A percentile compares a stretch with the other conserved stretches of the same genome.
Evolutionary conservation across 495 filamentous ascomycete genomes (phyloP).

Genomic region (Emericellopsis terricola): DNA sequence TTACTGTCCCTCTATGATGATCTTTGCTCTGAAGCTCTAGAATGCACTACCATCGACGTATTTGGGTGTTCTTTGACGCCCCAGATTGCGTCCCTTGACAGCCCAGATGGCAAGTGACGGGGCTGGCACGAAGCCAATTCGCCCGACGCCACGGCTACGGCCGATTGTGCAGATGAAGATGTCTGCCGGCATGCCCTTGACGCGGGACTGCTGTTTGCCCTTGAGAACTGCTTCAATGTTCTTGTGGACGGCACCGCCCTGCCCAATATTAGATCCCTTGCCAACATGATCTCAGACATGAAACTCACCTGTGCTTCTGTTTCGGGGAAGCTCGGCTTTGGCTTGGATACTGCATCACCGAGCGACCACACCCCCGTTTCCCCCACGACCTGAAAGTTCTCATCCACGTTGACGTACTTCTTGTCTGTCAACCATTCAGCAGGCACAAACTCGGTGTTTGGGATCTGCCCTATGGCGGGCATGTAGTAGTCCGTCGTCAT

Average conservation of each 20-base stretch:
- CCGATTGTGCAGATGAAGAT: constrained; percentile 20
- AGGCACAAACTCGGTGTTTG: constrained; percentile 44
- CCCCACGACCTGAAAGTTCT: constrained; percentile 29
- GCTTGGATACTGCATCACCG: constrained; percentile 31
- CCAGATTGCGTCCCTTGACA: constrained; percentile 24
- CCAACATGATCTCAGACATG: neutral
- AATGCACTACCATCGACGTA: constrained; percentile 23
- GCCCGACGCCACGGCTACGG: constrained; percentile 19
- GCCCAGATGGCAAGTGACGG: constrained; percentile 20
- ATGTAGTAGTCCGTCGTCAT: constrained; percentile 40
- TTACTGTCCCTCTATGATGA: too few species aligned
- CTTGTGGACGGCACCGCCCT: constrained; percentile 23
- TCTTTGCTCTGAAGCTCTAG: too few species aligned
- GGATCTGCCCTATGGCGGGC: constrained; percentile 37
- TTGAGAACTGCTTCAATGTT: constrained; percentile 21
- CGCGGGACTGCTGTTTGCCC: constrained; percentile 12
- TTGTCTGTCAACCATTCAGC: constrained; percentile 24
- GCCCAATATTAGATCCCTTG: too few species aligned
- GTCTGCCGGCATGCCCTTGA: constrained; percentile 24
- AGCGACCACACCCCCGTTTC: constrained; percentile 27
- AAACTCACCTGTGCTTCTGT: constrained; percentile 23
- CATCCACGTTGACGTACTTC: constrained; percentile 37
- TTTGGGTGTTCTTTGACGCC: constrained; percentile 10
- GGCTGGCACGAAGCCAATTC: constrained; percentile 17
- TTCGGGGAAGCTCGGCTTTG: constrained; percentile 24